Evolutionary conservation across 2,329 filamentous ascomycete species (phyloP).

Genomic region (Diaporthe velutina): DNA sequence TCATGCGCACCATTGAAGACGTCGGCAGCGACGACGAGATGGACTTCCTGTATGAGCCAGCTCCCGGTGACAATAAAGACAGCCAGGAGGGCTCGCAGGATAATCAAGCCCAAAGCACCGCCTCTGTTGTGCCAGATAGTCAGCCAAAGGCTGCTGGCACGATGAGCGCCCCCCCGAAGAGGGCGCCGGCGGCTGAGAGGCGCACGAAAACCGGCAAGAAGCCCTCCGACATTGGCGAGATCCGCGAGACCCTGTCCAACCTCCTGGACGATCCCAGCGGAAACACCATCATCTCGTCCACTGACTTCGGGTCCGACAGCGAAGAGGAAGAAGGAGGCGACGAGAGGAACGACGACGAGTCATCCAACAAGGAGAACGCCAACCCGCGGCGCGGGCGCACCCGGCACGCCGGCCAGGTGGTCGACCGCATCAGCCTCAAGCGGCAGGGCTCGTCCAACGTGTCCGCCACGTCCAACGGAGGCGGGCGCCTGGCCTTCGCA

Average conservation of each 20-base stretch:
- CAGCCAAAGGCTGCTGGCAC: slow-evolving; percentile 59
- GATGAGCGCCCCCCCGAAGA: slow-evolving; percentile 53
- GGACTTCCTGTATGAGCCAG: slow-evolving; percentile 72
- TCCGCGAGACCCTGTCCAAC: slow-evolving; percentile 85
- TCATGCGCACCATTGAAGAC: slow-evolving; percentile 91
- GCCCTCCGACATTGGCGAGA: slow-evolving; percentile 82
- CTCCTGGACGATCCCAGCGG: slow-evolving; percentile 79
- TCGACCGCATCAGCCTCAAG: slow-evolving; percentile 82
- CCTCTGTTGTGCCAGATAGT: slow-evolving; percentile 60
- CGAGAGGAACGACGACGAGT: slow-evolving; percentile 56
- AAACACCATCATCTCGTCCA: slow-evolving; percentile 62
- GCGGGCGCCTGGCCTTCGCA: slow-evolving; percentile 69
- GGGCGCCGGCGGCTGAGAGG: slow-evolving; percentile 71
- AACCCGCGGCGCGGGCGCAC: slow-evolving; percentile 50
- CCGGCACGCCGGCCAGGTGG: slow-evolving; percentile 60
- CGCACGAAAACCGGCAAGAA: slow-evolving; percentile 74
- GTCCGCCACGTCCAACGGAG: slow-evolving; percentile 46
- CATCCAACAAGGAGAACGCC: slow-evolving; percentile 65
- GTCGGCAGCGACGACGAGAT: slow-evolving; percentile 80
- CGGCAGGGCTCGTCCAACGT: slow-evolving; percentile 58
- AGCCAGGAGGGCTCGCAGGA: slow-evolving; percentile 52
- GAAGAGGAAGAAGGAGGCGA: slow-evolving; percentile 67
- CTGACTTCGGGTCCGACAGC: slow-evolving; percentile 64
- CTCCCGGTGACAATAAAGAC: slow-evolving; percentile 53
- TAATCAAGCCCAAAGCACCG: slow-evolving; percentile 50